phyloP scores from a whole-genome alignment of 2,329 filamentous ascomycete genomes.

The Aspergillus uvarum region DNA sequence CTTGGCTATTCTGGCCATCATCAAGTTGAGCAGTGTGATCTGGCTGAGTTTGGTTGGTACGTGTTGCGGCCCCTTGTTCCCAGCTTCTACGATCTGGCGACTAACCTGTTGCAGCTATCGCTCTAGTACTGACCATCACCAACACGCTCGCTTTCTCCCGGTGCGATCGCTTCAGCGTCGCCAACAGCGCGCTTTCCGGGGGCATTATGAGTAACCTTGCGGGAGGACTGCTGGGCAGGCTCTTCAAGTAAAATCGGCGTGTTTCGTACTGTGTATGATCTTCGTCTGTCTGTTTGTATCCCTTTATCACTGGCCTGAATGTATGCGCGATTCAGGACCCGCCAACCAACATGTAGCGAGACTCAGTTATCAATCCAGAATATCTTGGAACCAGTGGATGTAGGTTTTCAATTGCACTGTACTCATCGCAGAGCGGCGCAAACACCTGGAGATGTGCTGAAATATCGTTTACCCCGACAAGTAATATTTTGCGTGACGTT shows the following conservation, averaged over 20 bases:
- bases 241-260: conserved; percentile 47
- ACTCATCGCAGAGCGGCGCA: too few species aligned
- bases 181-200: conserved; percentile 56
- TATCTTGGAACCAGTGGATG: neutral
- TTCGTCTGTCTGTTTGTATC: neutral
- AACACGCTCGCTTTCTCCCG: conserved; percentile 54
- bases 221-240: conserved; percentile 54
- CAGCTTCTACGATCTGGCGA: neutral
- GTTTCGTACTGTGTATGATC: conserved; percentile 4
- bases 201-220: conserved; percentile 56
- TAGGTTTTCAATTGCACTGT: neutral
- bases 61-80: conserved; percentile 22
- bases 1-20: conserved; percentile 48
- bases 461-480: too few species aligned
- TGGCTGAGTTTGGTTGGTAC: conserved; percentile 53
- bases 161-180: conserved; percentile 55
- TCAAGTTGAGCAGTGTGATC: conserved; percentile 48
- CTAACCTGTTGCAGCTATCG: conserved; percentile 41
- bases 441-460: too few species aligned
- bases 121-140: conserved; percentile 51
- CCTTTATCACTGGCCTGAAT: neutral
- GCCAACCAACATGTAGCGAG: neutral
- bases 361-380: neutral
- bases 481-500: too few species aligned
- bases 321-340: neutral